phyloP scores from a whole-genome alignment of 768 basidiomycete genomes.

The Amanita muscaria region DNA sequence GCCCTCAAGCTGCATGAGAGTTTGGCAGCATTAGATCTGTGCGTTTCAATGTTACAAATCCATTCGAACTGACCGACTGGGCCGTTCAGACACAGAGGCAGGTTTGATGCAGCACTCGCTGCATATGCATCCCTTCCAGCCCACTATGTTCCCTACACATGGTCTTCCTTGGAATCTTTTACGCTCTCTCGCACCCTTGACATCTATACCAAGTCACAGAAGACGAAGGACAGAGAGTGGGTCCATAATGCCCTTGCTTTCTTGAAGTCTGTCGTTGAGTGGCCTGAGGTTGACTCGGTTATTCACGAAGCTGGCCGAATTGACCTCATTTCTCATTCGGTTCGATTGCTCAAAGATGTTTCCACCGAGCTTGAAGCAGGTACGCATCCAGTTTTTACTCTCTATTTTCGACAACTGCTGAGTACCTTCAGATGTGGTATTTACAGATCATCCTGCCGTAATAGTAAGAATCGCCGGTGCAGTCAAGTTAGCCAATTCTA shows the following conservation, averaged over 20 bases:
- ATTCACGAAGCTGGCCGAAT: conserved; percentile 42
- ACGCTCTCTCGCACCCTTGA: conserved; percentile 72
- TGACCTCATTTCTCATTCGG: conserved; percentile 43
- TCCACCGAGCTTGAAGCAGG: conserved; percentile 48
- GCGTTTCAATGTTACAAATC: conserved; percentile 14
- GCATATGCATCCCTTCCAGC: conserved; percentile 77
- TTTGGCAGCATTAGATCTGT: conserved; percentile 87
- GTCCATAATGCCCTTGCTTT: conserved; percentile 70
- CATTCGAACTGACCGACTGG: not conserved
- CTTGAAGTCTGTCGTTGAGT: conserved; percentile 58
- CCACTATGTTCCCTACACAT: conserved; percentile 75
- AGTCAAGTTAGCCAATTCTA: conserved; percentile 44
- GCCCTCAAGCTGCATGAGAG: conserved; percentile 80
- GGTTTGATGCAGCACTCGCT: conserved; percentile 50
- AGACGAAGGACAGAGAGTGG: conserved; percentile 69
- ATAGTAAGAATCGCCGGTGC: conserved; percentile 38
- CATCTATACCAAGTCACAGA: conserved; percentile 49
- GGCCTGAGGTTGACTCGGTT: conserved; percentile 42
- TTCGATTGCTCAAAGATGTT: conserved; percentile 38
- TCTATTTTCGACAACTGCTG: not conserved
- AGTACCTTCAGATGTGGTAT: conserved; percentile 39
- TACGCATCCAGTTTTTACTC: conserved; percentile 18
- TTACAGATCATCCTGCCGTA: conserved; percentile 63
- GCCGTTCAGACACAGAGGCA: conserved; percentile 52
- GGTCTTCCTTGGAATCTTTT: conserved; percentile 72